These are phyloP conservation scores for Vaccinium corymbosum DNA, from an alignment of 148 eudicot species.

Conservation along the genomic window DNA sequence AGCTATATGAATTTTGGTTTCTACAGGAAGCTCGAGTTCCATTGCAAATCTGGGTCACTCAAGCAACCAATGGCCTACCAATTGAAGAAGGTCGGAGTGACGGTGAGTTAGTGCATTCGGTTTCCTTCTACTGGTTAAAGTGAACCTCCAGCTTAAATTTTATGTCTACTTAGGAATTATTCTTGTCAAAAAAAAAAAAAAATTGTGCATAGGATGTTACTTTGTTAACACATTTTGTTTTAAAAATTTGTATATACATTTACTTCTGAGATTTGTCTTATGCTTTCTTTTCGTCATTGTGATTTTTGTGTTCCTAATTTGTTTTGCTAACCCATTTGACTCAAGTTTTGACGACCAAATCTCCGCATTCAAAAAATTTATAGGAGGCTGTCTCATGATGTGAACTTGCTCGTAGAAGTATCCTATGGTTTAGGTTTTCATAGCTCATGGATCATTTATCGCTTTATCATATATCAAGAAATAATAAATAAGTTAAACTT, in stretches of 20 bases:
- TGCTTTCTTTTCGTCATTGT: background rate
- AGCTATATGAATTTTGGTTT: slow-evolving; percentile 17
- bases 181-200: background rate
- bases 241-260: background rate
- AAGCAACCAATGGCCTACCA: slow-evolving; percentile 56
- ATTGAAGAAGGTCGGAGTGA: slow-evolving; percentile 54
- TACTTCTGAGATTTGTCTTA: background rate
- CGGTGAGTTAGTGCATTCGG: slow-evolving; percentile 40
- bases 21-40: slow-evolving; percentile 80
- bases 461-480: background rate
- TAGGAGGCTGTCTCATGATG: background rate
- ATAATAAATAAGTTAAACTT: background rate
- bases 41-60: slow-evolving; percentile 88
- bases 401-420: slow-evolving; percentile 2
- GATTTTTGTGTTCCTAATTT: background rate
- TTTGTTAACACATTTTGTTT: background rate
- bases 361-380: background rate
- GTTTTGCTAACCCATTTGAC: background rate
- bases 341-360: background rate
- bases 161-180: background rate
- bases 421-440: background rate
- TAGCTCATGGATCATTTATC: background rate
- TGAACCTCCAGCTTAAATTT: background rate
- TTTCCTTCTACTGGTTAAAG: background rate
- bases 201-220: background rate